Evolutionary conservation across 2,329 filamentous ascomycete species (phyloP).

Genomic region (Sporothrix pallida): DNA sequence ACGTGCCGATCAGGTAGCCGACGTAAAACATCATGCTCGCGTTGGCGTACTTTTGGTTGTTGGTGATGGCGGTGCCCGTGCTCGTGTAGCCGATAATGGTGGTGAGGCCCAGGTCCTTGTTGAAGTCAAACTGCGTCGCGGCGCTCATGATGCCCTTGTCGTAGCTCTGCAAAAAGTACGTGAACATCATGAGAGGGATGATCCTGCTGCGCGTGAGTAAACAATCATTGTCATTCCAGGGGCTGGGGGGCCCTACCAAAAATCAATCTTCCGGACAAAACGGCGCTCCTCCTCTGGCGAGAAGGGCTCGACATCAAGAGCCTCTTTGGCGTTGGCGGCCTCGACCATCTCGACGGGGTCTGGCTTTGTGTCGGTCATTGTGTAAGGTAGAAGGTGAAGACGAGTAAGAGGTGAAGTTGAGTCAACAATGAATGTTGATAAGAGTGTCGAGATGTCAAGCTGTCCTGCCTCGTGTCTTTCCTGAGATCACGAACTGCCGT

Average conservation of each 20-base stretch:
- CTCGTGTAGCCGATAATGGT: slow-evolving; percentile 11
- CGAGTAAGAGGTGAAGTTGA: not conserved
- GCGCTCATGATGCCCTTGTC: slow-evolving; percentile 31
- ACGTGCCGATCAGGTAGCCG: slow-evolving; percentile 27
- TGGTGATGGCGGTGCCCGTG: slow-evolving; percentile 9
- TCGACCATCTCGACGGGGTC: slow-evolving; percentile 28
- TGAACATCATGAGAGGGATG: slow-evolving; percentile 28
- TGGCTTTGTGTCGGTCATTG: slow-evolving; percentile 15
- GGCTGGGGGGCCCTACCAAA: not conserved
- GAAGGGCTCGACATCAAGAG: slow-evolving; percentile 6
- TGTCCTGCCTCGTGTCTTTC: no score
- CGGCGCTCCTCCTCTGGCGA: slow-evolving; percentile 14
- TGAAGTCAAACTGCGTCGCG: slow-evolving; percentile 26
- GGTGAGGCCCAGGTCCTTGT: slow-evolving; percentile 24
- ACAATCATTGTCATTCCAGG: not conserved
- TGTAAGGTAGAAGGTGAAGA: not conserved
- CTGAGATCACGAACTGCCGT: not conserved
- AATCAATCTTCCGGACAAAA: slow-evolving; percentile 27
- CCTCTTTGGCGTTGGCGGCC: slow-evolving; percentile 16
- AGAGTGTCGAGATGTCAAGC: no score
- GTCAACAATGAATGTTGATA: not conserved
- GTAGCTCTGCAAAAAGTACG: slow-evolving; percentile 30
- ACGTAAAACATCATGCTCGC: slow-evolving; percentile 28
- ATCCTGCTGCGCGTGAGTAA: not conserved
- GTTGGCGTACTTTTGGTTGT: slow-evolving; percentile 27